These are phyloP conservation scores for Candida smagusa DNA, from an alignment of 1,139 yeast species.

Conservation along the genomic window DNA sequence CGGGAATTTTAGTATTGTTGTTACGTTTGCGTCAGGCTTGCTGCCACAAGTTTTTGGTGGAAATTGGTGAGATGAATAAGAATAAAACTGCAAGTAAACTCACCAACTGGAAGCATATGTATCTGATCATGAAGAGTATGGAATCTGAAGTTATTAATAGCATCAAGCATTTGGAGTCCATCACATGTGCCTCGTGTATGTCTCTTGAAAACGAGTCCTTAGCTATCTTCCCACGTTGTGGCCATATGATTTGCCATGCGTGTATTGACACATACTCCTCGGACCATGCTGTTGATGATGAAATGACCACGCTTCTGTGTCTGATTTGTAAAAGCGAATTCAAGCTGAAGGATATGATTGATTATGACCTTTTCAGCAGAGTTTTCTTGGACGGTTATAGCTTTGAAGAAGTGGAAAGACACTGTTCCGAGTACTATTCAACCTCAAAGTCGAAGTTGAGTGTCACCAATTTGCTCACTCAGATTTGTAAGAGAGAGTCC, in stretches of 20 bases:
- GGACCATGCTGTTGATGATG: constrained; percentile 31
- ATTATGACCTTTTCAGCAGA: constrained; percentile 51
- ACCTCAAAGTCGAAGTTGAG: constrained; percentile 7
- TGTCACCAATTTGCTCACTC: constrained; percentile 1
- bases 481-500: constrained; percentile 21
- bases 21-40: constrained; percentile 88
- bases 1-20: constrained; percentile 67
- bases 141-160: constrained; percentile 11
- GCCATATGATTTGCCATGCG: constrained; percentile 63
- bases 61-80: constrained; percentile 52
- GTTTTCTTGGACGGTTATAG: constrained; percentile 27
- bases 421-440: constrained; percentile 7
- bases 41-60: constrained; percentile 75
- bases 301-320: constrained; percentile 48
- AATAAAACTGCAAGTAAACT: constrained; percentile 9
- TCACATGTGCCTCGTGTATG: constrained; percentile 67
- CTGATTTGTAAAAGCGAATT: constrained; percentile 43
- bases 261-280: constrained; percentile 57
- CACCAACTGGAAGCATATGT: constrained; percentile 24
- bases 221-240: constrained; percentile 56
- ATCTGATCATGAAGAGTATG: constrained; percentile 13
- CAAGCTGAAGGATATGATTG: constrained; percentile 42
- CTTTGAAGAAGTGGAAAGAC: constrained; percentile 8
- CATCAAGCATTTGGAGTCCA: constrained; percentile 17
- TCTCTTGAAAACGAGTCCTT: constrained; percentile 48